Evolutionary conservation across 805 yeast genomes (phyloP).

Genomic region (Debaryomyces castellii): DNA sequence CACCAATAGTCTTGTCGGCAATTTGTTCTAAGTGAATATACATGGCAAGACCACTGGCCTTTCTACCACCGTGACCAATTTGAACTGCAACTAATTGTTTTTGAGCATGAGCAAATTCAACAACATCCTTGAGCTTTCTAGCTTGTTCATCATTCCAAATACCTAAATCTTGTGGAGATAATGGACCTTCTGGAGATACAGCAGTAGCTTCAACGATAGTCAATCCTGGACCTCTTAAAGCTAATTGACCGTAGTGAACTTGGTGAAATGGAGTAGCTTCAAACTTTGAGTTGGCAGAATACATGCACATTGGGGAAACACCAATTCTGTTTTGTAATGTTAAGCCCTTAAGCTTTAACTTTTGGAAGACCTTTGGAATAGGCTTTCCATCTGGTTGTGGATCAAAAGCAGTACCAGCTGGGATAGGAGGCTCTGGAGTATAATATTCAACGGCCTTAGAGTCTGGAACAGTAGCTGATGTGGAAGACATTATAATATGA

Average conservation of each 20-base stretch:
- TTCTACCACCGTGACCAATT: conserved; percentile 56
- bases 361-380: conserved; percentile 43
- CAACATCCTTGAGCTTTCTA: conserved; percentile 33
- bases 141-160: conserved; percentile 54
- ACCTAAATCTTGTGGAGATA: conserved; percentile 48
- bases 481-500: neutral
- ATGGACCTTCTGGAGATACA: conserved; percentile 39
- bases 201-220: conserved; percentile 47
- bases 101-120: conserved; percentile 47
- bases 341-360: conserved; percentile 40
- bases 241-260: conserved; percentile 48
- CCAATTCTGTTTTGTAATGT: conserved; percentile 51
- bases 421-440: conserved; percentile 29
- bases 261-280: conserved; percentile 46
- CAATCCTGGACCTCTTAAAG: conserved; percentile 50
- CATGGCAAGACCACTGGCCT: conserved; percentile 33
- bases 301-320: conserved; percentile 58
- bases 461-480: neutral
- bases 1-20: conserved; percentile 33
- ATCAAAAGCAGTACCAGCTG: conserved; percentile 31
- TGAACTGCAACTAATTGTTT: conserved; percentile 51
- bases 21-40: conserved; percentile 28
- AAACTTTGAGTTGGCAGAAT: conserved; percentile 42
- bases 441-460: conserved; percentile 18
- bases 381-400: conserved; percentile 12